These are phyloP conservation scores for Ogataea thermomethanolica DNA, from an alignment of 805 yeast species.

Conservation along the genomic window DNA sequence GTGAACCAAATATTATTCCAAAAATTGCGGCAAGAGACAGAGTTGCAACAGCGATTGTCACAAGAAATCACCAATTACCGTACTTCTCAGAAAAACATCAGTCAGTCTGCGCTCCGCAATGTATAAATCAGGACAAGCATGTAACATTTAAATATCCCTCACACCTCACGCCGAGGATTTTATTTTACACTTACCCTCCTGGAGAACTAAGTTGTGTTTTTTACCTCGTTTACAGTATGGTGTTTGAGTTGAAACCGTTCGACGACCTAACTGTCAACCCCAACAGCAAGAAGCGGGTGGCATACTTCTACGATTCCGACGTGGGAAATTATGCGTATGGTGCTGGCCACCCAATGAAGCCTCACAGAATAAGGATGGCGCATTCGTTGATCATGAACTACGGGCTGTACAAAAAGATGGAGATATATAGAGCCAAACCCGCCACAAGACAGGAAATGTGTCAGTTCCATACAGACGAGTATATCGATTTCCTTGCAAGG, in stretches of 20 bases:
- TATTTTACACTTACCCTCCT: slow-evolving; percentile 3
- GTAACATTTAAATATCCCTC: not conserved
- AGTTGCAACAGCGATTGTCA: slow-evolving; percentile 44
- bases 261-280: slow-evolving; percentile 58
- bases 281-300: slow-evolving; percentile 56
- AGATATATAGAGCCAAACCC: slow-evolving; percentile 93
- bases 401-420: slow-evolving; percentile 95
- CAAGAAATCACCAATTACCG: slow-evolving; percentile 36
- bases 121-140: no score
- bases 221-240: slow-evolving; percentile 29
- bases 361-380: slow-evolving; percentile 98
- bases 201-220: slow-evolving; percentile 3
- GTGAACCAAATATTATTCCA: slow-evolving; percentile 42
- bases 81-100: slow-evolving; percentile 20
- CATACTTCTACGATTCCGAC: slow-evolving; percentile 83
- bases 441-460: slow-evolving; percentile 98
- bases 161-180: slow-evolving; percentile 1
- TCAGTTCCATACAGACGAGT: slow-evolving; percentile 97
- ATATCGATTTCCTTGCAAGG: slow-evolving; percentile 84
- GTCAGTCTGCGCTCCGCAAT: slow-evolving; percentile 17
- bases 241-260: slow-evolving; percentile 55
- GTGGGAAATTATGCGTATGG: slow-evolving; percentile 98
- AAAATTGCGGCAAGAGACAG: slow-evolving; percentile 38
- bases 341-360: slow-evolving; percentile 99
- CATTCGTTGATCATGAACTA: slow-evolving; percentile 96